Base-by-base conservation (phyloP, 1,284 basidiomycete genomes). In the Mycosarcoma mackinlayi region DNA sequence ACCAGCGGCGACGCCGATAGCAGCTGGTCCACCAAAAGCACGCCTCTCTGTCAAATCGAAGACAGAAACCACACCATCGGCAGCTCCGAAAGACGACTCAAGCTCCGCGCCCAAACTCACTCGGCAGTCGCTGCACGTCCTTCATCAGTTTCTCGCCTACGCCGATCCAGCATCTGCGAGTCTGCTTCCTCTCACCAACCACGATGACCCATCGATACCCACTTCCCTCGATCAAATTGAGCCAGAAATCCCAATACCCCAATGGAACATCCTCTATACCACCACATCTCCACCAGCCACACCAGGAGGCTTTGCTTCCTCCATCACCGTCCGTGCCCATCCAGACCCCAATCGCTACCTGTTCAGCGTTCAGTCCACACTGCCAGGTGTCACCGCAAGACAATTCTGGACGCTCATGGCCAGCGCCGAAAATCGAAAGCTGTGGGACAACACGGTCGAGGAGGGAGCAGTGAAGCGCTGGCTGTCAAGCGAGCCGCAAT, bases 371-470 rank as follows among this genome's bases (percentile, higher is more conserved):
- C 72, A 66, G 51, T 68, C 68, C 18, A 54, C 62, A n/a, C 31
- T 78, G 1, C 73, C 75, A 11, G 65, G 66, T 14, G 56, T 78
- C 28, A 62, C 63, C 6, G 75, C 68, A 0, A 55, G 71, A 21
- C 73, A 76, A 40, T 78, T 78, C 51, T 78, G 77, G 77, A 68
- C 68, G 13, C 58, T 78, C n/a, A 78, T 78, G 77, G 75, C 75
- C 16, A 70, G 69, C 38, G 66, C 63, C 3, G 70, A 60, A 35
- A 78, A 78, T 37, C 51, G 77, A 9, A 57, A 66, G 24, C 68
- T 77, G 6, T 78, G 77, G 77, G 77, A 78, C 40, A 60, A 27
- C 33, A 76, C 66, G 6, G 56, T 69, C 21, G 69, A 77, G 28
- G 56, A 67, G 28, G 71, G 55, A 2, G 45, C 48, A 1, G 69